Conservation (phyloP, 75 land plant genomes). For the Adiantum capillusveneris region DNA sequence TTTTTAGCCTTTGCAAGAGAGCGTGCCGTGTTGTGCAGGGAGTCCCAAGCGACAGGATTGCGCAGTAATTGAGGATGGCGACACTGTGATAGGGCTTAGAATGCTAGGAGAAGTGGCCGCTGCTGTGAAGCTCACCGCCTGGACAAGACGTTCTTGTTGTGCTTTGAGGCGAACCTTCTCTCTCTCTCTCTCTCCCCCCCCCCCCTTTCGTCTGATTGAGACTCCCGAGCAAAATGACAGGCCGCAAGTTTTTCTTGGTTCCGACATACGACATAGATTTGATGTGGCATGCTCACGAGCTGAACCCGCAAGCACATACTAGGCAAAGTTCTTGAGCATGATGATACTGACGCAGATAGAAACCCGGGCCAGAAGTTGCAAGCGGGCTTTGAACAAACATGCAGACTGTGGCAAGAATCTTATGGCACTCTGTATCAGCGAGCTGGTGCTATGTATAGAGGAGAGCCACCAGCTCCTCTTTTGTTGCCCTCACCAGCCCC, state of each 20-base stretch:
- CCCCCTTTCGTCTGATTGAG: too few species aligned
- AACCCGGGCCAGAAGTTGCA: constrained; percentile 67
- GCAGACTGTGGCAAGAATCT: constrained; percentile 49
- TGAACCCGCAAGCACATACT: constrained; percentile 14
- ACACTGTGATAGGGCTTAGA: not conserved
- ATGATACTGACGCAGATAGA: constrained; percentile 54
- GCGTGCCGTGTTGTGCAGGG: too few species aligned
- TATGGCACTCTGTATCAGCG: constrained; percentile 60
- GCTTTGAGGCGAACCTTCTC: too few species aligned
- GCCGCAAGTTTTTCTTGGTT: constrained; percentile 12
- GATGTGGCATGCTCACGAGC: constrained; percentile 40
- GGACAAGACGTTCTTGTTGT: constrained; percentile 24
- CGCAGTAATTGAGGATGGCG: too few species aligned
- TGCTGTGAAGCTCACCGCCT: too few species aligned
- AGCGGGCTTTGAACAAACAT: constrained; percentile 63
- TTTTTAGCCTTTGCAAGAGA: too few species aligned
- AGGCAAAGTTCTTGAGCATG: constrained; percentile 26
- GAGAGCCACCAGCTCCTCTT: constrained; percentile 36
- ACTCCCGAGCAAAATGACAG: constrained; percentile 11
- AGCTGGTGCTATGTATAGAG: constrained; percentile 81
- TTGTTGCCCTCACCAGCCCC: constrained; percentile 11
- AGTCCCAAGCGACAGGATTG: too few species aligned
- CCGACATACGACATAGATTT: constrained; percentile 38
- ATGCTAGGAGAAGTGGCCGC: too few species aligned
- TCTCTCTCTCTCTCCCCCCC: too few species aligned